Percentiles rank a stretch among this genome's conserved stretches.
Evolutionary conservation across 148 eudicot species (phyloP).

Genomic region (Fallopia convolvulus): DNA sequence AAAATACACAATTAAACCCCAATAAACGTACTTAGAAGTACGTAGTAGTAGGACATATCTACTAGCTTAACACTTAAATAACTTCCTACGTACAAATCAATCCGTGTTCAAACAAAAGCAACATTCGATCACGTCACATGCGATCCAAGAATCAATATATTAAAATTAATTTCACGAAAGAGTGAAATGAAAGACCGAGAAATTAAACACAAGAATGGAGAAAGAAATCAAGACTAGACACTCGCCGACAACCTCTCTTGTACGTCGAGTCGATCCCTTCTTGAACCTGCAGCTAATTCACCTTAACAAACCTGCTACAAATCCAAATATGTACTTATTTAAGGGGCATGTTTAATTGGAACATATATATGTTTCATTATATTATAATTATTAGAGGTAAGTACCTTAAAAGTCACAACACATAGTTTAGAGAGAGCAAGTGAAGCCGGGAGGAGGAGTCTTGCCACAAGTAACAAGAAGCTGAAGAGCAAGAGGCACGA

Average conservation of each 20-base stretch:
- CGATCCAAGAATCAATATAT: neutral
- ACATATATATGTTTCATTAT: no score
- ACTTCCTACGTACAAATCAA: constrained; percentile 3
- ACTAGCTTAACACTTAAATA: neutral
- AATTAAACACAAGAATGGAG: neutral
- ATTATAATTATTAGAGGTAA: neutral
- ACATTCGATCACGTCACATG: neutral
- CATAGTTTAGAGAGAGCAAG: constrained; percentile 52
- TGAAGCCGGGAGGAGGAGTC: constrained; percentile 86
- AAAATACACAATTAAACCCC: neutral
- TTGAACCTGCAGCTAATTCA: neutral
- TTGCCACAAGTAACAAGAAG: constrained; percentile 89
- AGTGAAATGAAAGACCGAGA: neutral
- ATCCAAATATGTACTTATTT: no score
- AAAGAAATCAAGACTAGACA: neutral
- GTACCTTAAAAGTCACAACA: neutral
- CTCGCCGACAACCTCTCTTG: constrained; percentile 9
- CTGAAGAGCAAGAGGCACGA: constrained; percentile 74
- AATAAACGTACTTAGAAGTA: neutral
- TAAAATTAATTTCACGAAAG: neutral
- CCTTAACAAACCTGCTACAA: constrained; percentile 1
- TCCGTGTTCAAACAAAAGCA: constrained; percentile 1
- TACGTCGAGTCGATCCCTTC: neutral
- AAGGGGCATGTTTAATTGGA: no score
- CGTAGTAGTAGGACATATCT: neutral